Conservation (phyloP, 2,329 filamentous ascomycete species). For the Alternaria hordeiaustralica region DNA sequence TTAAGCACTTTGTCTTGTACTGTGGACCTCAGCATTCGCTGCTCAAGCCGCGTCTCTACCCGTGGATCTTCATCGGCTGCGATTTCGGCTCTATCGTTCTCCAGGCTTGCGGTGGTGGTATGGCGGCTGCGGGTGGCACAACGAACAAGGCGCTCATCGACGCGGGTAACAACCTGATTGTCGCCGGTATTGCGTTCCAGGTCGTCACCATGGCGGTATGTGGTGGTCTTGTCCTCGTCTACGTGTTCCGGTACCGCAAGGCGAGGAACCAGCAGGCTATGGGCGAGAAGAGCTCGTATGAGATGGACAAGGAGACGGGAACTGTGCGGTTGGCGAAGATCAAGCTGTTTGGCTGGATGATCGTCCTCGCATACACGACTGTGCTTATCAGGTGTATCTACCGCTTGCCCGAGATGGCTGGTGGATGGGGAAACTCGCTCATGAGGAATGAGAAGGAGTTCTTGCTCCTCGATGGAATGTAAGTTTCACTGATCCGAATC, state of each 20-base stretch:
- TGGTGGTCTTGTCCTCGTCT: slow-evolving; percentile 46
- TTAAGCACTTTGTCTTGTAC: slow-evolving; percentile 56
- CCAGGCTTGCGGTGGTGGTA: slow-evolving; percentile 62
- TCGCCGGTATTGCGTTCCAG: slow-evolving; percentile 63
- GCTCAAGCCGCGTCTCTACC: slow-evolving; percentile 54
- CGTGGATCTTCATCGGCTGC: slow-evolving; percentile 64
- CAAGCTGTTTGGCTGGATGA: slow-evolving; percentile 28
- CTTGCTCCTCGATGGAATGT: slow-evolving; percentile 56
- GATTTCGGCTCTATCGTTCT: slow-evolving; percentile 63
- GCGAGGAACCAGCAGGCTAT: slow-evolving; percentile 10
- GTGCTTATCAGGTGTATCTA: slow-evolving; percentile 57
- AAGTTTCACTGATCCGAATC: slow-evolving; percentile 4
- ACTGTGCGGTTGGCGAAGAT: slow-evolving; percentile 20
- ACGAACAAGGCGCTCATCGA: slow-evolving; percentile 44
- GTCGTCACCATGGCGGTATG: slow-evolving; percentile 60
- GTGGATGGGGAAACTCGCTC: slow-evolving; percentile 52
- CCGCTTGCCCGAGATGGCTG: slow-evolving; percentile 55
- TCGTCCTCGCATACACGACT: slow-evolving; percentile 49
- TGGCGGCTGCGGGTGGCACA: slow-evolving; percentile 54
- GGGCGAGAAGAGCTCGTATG: slow-evolving; percentile 33
- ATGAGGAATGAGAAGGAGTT: slow-evolving; percentile 56
- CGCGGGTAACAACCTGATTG: slow-evolving; percentile 60
- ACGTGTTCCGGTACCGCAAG: slow-evolving; percentile 36
- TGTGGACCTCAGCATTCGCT: slow-evolving; percentile 52
- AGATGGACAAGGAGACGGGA: slow-evolving; percentile 31